Conservation (phyloP, 2,329 filamentous ascomycete species). For the Chrysoporthe deuterocubensis region DNA sequence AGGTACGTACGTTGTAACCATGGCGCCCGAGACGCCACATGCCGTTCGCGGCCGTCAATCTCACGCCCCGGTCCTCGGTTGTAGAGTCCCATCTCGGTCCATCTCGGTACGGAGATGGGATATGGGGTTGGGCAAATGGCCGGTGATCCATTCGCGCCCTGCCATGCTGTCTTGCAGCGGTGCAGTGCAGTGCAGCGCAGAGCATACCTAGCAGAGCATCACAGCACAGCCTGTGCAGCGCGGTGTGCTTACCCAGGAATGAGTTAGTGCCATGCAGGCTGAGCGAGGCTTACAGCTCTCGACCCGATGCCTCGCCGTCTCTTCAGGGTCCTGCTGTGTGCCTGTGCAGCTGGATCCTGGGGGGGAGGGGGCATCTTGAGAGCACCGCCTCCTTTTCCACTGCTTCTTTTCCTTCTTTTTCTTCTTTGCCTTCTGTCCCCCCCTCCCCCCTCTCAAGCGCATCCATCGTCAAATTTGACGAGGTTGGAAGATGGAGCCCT, state of each 20-base stretch:
- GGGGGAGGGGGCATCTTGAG: too few species aligned
- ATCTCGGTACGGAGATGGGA: constrained; percentile 11
- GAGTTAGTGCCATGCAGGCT: too few species aligned
- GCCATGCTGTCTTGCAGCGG: not conserved
- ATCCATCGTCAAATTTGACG: not conserved
- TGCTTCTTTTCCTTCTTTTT: not conserved
- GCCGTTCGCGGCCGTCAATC: not conserved
- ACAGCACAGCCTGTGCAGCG: too few species aligned
- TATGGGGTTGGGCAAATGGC: not conserved
- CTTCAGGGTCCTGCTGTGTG: not conserved
- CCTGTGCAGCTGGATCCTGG: too few species aligned
- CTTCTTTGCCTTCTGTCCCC: not conserved
- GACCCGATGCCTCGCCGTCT: too few species aligned
- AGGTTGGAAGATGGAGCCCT: not conserved
- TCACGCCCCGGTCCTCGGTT: constrained; percentile 5
- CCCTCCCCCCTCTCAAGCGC: not conserved
- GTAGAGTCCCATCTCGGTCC: not conserved
- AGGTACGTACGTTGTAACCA: not conserved
- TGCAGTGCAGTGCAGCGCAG: not conserved
- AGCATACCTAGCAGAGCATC: not conserved
- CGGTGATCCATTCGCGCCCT: not conserved
- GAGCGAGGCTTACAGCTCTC: too few species aligned
- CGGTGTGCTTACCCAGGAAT: too few species aligned
- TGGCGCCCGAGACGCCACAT: not conserved
- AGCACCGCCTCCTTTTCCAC: not conserved